Evolutionary conservation across 2,329 filamentous ascomycete species (phyloP), one percentile per base, ranked within the genome.

Genomic region (Fusarium abutilonis): DNA sequence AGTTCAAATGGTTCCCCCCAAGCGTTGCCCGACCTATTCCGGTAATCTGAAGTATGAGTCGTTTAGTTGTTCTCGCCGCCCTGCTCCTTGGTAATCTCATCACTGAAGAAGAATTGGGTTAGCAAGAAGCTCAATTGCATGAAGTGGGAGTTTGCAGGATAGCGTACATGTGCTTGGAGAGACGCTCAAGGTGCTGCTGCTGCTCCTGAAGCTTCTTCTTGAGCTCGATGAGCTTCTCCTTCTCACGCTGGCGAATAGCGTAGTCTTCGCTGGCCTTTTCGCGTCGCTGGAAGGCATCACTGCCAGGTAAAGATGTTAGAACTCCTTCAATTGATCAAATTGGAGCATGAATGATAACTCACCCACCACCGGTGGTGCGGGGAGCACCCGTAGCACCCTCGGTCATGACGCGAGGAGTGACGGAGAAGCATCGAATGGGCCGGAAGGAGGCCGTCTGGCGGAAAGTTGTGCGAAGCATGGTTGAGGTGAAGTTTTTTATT

Each of bases 271-370:
- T 84, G 68, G 94, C 94, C 75, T 89, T 86, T 80, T 99, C 95
- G 71, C 95, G 92, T 80, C 89, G 90, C 80, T 89, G 92, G 86
- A 97, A 99, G 54, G 92, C 87, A 75, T 99, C 94, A 70, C 94
- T 96, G 67, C 70, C 6, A 17, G 9, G 6, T 0, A 9, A 4
- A 10, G 17, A 9, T 23, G 44, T 66, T 32, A 66, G 50, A 36
- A 39, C 14, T 9, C 32, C 32, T 35, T 29, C 45, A 43, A 31
- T 49, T 38, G 41, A 17, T n/a, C 15, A 55, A 60, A 60, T 64
- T 60, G 62, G 49, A 44, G 42, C 28, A 28, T 48, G 10, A 17
- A n/a, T 14, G 19, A 19, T 19, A 62, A 80, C 83, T 74, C 76
- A 86, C 84, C 82, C 79, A 73, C 83, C 83, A 60, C 83, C 83